A percentile compares a stretch with the other conserved stretches of the same genome.
Conservation (phyloP, 768 basidiomycete genomes). For the Agaricus blazei region DNA sequence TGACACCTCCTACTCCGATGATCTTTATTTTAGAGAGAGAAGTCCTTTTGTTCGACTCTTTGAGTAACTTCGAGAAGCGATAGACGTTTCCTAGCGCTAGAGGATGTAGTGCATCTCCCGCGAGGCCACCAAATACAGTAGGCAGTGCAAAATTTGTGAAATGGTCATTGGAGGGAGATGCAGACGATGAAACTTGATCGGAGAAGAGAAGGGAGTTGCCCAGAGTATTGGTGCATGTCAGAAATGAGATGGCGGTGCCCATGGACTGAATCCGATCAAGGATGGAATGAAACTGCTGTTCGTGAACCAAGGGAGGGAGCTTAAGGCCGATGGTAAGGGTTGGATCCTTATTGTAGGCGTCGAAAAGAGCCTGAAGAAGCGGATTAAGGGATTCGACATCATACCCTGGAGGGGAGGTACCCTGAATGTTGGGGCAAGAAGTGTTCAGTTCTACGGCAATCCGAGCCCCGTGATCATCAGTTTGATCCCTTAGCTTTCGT, state of each 20-base stretch:
- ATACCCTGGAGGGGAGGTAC: slow-evolving; percentile 64
- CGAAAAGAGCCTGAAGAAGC: slow-evolving; percentile 50
- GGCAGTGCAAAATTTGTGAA: slow-evolving; percentile 51
- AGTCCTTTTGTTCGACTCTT: slow-evolving; percentile 10
- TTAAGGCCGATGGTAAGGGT: slow-evolving; percentile 71
- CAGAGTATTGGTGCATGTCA: slow-evolving; percentile 80
- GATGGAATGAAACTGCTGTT: slow-evolving; percentile 54
- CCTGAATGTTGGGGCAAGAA: slow-evolving; percentile 76
- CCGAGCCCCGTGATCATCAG: slow-evolving; percentile 20
- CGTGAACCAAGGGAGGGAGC: slow-evolving; percentile 68
- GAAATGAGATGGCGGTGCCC: slow-evolving; percentile 54
- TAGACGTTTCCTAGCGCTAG: slow-evolving; percentile 76
- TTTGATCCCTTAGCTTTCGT: slow-evolving; percentile 23
- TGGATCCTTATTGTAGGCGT: slow-evolving; percentile 41
- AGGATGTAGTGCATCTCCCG: slow-evolving; percentile 71
- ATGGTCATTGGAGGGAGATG: not conserved
- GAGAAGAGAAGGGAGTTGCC: slow-evolving; percentile 63
- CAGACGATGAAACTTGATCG: slow-evolving; percentile 38
- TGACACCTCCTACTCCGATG: slow-evolving; percentile 83
- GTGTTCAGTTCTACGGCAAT: slow-evolving; percentile 81
- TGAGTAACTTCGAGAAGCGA: slow-evolving; percentile 51
- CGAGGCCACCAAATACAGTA: slow-evolving; percentile 64
- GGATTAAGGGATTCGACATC: slow-evolving; percentile 43
- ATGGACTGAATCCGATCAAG: slow-evolving; percentile 37
- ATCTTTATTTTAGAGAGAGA: slow-evolving; percentile 41